Conservation (phyloP, 176 grass and related monocot species). For the Cymbopogon citratus region DNA sequence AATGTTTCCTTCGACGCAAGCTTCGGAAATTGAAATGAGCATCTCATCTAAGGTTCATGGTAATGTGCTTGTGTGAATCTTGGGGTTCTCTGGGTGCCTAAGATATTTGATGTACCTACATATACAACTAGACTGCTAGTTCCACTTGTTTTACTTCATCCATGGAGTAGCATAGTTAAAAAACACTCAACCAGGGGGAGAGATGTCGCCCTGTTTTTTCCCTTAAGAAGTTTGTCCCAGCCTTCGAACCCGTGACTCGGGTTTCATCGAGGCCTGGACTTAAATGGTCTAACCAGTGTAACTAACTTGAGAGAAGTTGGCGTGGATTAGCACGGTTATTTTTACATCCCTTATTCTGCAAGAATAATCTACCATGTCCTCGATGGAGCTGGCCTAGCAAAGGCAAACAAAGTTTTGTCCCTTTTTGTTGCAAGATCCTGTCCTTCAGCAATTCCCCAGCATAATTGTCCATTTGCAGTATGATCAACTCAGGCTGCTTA, state of each 20-base stretch:
- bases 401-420: background rate
- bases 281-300: background rate
- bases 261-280: background rate
- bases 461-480: background rate
- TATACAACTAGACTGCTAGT: background rate
- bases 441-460: background rate
- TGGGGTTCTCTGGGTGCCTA: background rate
- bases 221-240: background rate
- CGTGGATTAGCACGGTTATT: background rate
- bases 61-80: background rate
- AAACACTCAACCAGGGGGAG: background rate
- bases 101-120: background rate
- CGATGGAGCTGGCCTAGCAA: constrained; percentile 6
- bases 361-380: background rate
- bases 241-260: background rate
- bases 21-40: background rate
- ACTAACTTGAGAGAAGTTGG: background rate
- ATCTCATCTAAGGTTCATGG: background rate
- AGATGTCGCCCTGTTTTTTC: background rate
- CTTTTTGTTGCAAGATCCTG: background rate
- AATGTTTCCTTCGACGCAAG: background rate
- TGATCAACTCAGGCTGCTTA: background rate
- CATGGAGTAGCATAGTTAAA: background rate
- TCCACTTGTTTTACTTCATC: background rate
- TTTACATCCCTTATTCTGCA: background rate